phyloP scores from a whole-genome alignment of 805 yeast genomes.

The Yamadazyma paraphyllophila region DNA sequence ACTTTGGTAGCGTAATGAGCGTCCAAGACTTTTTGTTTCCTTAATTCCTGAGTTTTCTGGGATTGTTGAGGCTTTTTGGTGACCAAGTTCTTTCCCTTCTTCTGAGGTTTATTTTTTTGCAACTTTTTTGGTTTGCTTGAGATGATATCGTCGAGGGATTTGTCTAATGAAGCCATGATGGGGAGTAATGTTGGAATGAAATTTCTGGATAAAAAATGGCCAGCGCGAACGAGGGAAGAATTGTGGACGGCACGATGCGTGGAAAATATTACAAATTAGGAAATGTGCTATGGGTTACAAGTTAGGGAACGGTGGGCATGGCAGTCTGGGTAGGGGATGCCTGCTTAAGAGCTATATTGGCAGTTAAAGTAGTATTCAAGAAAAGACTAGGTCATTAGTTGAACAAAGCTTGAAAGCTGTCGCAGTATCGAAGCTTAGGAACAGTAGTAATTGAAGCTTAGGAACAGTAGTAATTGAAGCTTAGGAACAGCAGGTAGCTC shows the following conservation, averaged over 20 bases:
- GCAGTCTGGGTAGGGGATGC: too few species aligned
- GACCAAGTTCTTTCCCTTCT: constrained; percentile 19
- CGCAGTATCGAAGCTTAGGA: too few species aligned
- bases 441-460: too few species aligned
- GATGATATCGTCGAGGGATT: constrained; percentile 92
- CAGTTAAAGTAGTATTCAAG: too few species aligned
- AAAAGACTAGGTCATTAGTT: too few species aligned
- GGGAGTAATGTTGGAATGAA: not conserved
- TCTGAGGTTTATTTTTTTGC: constrained; percentile 14
- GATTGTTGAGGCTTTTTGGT: constrained; percentile 23
- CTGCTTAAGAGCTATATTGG: too few species aligned
- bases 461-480: too few species aligned
- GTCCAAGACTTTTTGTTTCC: constrained; percentile 28
- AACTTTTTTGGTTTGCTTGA: constrained; percentile 41
- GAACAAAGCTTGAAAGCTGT: too few species aligned
- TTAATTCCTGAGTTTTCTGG: constrained; percentile 11
- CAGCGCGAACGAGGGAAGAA: not conserved
- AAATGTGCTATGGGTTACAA: too few species aligned
- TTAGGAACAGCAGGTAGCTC: too few species aligned
- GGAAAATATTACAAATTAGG: too few species aligned
- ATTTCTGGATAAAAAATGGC: not conserved
- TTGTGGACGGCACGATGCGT: not conserved
- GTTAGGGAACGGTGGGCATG: too few species aligned
- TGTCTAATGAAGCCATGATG: constrained; percentile 79
- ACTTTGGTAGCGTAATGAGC: constrained; percentile 71